Conservation (phyloP, 768 basidiomycete genomes). For the Kondoa malvinella region DNA sequence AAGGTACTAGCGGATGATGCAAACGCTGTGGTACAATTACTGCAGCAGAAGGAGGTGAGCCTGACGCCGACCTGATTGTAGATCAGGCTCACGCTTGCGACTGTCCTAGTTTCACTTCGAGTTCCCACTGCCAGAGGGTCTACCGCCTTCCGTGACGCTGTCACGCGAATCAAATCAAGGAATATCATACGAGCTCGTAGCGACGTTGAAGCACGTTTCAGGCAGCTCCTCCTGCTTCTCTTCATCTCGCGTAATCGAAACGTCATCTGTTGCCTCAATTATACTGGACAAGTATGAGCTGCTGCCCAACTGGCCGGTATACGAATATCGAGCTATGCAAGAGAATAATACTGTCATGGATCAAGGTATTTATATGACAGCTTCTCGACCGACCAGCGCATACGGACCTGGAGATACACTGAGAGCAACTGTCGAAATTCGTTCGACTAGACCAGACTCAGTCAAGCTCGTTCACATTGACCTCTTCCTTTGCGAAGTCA, state of each 20-base stretch:
- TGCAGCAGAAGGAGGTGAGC: not conserved
- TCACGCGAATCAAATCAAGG: not conserved
- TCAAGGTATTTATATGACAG: not conserved
- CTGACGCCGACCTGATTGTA: not conserved
- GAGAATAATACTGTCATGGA: not conserved
- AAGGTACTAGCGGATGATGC: not conserved
- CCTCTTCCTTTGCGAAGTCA: not conserved
- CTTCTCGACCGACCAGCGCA: not conserved
- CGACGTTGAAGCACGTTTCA: not conserved
- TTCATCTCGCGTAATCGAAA: not conserved
- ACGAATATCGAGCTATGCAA: not conserved
- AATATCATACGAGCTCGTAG: slow-evolving; percentile 2
- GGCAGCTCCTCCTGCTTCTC: not conserved
- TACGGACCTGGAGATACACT: slow-evolving; percentile 3
- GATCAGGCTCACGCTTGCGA: not conserved
- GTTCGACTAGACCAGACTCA: not conserved
- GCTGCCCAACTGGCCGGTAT: slow-evolving; percentile 1
- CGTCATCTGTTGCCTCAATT: not conserved
- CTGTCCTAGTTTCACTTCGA: not conserved
- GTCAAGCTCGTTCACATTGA: not conserved
- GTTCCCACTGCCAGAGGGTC: not conserved
- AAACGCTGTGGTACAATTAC: not conserved
- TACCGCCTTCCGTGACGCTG: not conserved
- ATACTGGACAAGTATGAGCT: slow-evolving; percentile 5
- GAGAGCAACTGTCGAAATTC: not conserved